Base-by-base conservation (phyloP, 2,329 filamentous ascomycete species). In the Myriosclerotinia duriaeana region DNA sequence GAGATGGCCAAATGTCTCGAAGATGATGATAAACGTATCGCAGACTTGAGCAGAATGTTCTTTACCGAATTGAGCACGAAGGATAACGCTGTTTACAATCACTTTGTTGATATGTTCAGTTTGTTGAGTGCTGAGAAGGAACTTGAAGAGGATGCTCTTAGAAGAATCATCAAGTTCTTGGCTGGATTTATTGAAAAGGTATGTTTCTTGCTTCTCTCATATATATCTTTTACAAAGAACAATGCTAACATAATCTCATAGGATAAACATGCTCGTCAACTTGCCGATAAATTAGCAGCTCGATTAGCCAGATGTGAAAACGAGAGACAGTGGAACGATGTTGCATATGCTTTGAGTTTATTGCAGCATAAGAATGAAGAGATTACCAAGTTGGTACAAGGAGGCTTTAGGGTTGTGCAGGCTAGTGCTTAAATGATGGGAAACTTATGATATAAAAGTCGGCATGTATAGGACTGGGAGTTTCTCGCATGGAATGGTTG, bases 1-100 rank as follows among this genome's bases (percentile, higher is more conserved):
- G 94, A 98, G 81, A 99, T 99, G 95, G 95, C 95, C 66, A 99
- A 99, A 80, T 99, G 95, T 72, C 85, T 99, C 40, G 95, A 99
- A 78, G 95, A 99, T 75, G 87, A 89, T n/a, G 96, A 99, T 76
- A 93, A 93, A 79, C 87, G 91, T 69, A 97, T 98, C 70, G 91
- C 93, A 0, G 95, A 99, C 76, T 85, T 99, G 75, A 92, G 93
- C 17, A 85, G 92, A 67, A 98, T 98, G 94, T 99, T 99, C 86
- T 99, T 99, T 79, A 94, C 92, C 0, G 95, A 99, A 79, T 85
- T 99, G 65, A 93, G 93, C 69, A 97, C 93, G 72, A 99, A 99
- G 81, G 95, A 99, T 77, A 99, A 99, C 76, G 95, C 95, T 2
- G 92, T 99, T 2, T 99, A 99, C 79, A 99, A 99, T 77, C 94